Base-by-base conservation (phyloP, 2,329 filamentous ascomycete species). In the Colletotrichum musicola region DNA sequence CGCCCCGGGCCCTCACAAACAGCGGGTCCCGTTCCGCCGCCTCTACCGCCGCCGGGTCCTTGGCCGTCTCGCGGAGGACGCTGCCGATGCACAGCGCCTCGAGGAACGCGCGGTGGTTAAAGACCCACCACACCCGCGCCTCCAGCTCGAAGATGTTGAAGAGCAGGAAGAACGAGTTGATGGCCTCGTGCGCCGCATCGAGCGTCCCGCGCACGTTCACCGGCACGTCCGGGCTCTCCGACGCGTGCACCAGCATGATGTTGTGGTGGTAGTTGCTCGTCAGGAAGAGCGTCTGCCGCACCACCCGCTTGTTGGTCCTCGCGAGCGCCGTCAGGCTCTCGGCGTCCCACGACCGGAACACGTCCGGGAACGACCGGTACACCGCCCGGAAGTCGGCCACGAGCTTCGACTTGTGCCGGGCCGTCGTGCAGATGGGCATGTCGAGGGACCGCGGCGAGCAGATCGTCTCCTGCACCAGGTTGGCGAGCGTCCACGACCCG, bases 221-320 rank as follows among this genome's bases (percentile, higher is more conserved):
- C 1, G 88, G 86, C 2, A 91, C 86, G 74, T 89, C 87, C 0
- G 85, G 78, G 71, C 90, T 90, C 74, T 92, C 90, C 14, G 90
- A 91, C 0, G 90, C 90, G 73, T 94, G 90, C 20, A 95, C 87
- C 10, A 94, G 82, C 92, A 94, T 94, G 25, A 95, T 83, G 76
- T 93, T 94, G 76, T 95, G 93, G 78, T 90, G 93, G 80, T 93
- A 95, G 75, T 94, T 95, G 77, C 89, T 92, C n/a, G 90, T 92
- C 35, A 95, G 81, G 75, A 94, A 95, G 5, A 95, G 80, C 18
- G 92, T 93, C 78, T 95, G 93, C 1, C 92, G 84, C 16, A 93
- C 88, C 1, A 90, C 85, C 6, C 93, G 86, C 69, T 90, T 90
- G 74, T 92, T 90, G 2, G 80, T 85, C 51, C 81, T 80, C 1